Evolutionary conservation across 2,329 filamentous ascomycete species (phyloP).

Genomic region (Exophiala sideris): DNA sequence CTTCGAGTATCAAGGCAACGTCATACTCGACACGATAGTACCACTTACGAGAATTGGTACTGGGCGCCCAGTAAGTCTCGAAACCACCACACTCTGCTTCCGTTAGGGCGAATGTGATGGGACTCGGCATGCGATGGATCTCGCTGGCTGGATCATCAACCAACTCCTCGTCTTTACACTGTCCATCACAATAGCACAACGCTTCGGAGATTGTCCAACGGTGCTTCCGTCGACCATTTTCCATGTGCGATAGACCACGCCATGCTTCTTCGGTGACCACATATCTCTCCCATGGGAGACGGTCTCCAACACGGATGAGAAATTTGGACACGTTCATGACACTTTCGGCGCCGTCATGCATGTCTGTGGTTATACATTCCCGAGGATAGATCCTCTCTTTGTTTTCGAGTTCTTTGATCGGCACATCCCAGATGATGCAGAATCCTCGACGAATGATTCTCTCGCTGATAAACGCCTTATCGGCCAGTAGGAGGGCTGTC

Average conservation of each 20-base stretch:
- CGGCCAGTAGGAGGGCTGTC: not conserved
- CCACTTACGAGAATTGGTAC: not conserved
- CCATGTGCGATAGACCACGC: not conserved
- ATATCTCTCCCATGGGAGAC: not conserved
- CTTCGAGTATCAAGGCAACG: not conserved
- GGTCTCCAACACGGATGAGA: not conserved
- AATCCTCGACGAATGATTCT: not conserved
- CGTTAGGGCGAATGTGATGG: not conserved
- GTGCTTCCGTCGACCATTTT: not conserved
- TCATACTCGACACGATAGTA: not conserved
- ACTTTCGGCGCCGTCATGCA: not conserved
- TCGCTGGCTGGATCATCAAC: not conserved
- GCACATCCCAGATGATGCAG: not conserved
- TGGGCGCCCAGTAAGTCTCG: not conserved
- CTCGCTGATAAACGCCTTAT: not conserved
- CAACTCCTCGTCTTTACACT: not conserved
- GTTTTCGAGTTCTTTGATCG: not conserved
- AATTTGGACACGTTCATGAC: not conserved
- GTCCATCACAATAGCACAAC: not conserved
- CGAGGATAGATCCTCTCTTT: not conserved
- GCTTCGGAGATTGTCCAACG: not conserved
- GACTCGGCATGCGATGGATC: not conserved
- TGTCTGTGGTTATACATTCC: not conserved
- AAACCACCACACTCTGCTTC: not conserved
- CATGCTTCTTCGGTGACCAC: not conserved